phyloP scores from a whole-genome alignment of 1,284 basidiomycete species.

The Xerocomus amazonicus region DNA sequence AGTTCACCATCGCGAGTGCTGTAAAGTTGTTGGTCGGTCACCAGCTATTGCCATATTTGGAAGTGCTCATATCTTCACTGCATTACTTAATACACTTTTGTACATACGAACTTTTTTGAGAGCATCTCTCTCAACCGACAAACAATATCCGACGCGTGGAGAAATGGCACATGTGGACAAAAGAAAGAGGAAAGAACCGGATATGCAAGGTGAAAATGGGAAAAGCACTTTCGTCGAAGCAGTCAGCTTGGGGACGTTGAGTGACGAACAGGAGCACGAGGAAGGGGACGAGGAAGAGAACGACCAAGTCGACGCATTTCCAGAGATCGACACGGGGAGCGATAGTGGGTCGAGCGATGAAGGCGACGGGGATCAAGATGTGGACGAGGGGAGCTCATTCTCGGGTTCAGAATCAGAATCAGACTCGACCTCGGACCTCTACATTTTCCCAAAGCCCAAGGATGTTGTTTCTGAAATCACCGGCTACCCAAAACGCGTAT shows the following conservation, averaged over 20 bases:
- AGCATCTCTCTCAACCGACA: neutral
- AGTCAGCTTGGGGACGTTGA: slow-evolving; percentile 62
- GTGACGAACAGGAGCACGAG: slow-evolving; percentile 60
- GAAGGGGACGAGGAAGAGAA: slow-evolving; percentile 43
- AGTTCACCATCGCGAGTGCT: slow-evolving; percentile 55
- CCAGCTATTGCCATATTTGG: too few relatives aligned
- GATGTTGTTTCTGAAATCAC: slow-evolving; percentile 78
- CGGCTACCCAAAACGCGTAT: slow-evolving; percentile 85
- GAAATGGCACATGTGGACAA: slow-evolving; percentile 12
- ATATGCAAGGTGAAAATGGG: slow-evolving; percentile 32
- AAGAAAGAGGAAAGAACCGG: slow-evolving; percentile 55
- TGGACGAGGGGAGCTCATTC: slow-evolving; percentile 29
- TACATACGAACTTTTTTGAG: slow-evolving; percentile 16
- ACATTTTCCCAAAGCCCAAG: slow-evolving; percentile 63
- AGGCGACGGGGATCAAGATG: slow-evolving; percentile 35
- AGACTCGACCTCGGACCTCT: slow-evolving; percentile 36
- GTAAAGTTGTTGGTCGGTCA: too few relatives aligned
- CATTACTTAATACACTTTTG: slow-evolving; percentile 7
- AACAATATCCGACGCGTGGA: slow-evolving; percentile 16
- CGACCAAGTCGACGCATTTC: slow-evolving; percentile 44
- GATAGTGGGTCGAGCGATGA: slow-evolving; percentile 46
- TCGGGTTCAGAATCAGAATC: slow-evolving; percentile 27
- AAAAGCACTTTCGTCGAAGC: slow-evolving; percentile 34
- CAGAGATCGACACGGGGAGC: slow-evolving; percentile 20
- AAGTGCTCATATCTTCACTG: neutral